Conservation (phyloP, 2,329 filamentous ascomycete genomes). For the Chalara sp. region DNA sequence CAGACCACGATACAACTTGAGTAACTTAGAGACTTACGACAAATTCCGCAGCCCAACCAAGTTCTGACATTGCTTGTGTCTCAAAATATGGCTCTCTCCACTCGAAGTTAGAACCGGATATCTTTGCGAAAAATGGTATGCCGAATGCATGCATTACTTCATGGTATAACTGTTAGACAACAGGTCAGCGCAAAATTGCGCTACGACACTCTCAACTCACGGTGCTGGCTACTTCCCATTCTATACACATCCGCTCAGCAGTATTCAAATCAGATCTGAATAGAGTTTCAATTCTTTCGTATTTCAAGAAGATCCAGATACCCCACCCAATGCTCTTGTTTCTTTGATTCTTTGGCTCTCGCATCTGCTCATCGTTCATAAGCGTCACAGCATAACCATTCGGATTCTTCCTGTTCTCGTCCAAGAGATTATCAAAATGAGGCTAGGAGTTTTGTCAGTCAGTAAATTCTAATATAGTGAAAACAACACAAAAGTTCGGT, state of each 20-base stretch:
- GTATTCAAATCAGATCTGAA: constrained; percentile 9
- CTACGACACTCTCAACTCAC: constrained; percentile 1
- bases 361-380: constrained; percentile 6
- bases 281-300: constrained; percentile 1
- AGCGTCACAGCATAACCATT: constrained; percentile 1
- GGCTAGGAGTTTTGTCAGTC: too few species aligned
- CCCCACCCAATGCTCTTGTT: not conserved
- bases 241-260: constrained; percentile 4
- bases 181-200: not conserved
- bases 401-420: not conserved
- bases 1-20: not conserved
- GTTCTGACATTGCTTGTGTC: constrained; percentile 9
- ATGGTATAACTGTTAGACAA: constrained; percentile 6
- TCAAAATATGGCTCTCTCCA: constrained; percentile 10
- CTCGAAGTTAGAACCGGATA: not conserved
- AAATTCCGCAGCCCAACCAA: constrained; percentile 13
- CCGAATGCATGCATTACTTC: constrained; percentile 11
- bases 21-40: constrained; percentile 4
- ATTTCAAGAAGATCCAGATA: constrained; percentile 6
- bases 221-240: constrained; percentile 10
- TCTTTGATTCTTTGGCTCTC: not conserved
- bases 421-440: not conserved
- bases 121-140: not conserved
- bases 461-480: too few species aligned
- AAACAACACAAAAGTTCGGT: too few species aligned